Evolutionary conservation across 2,329 filamentous ascomycete species (phyloP).

Genomic region (Aspergillus sp.): DNA sequence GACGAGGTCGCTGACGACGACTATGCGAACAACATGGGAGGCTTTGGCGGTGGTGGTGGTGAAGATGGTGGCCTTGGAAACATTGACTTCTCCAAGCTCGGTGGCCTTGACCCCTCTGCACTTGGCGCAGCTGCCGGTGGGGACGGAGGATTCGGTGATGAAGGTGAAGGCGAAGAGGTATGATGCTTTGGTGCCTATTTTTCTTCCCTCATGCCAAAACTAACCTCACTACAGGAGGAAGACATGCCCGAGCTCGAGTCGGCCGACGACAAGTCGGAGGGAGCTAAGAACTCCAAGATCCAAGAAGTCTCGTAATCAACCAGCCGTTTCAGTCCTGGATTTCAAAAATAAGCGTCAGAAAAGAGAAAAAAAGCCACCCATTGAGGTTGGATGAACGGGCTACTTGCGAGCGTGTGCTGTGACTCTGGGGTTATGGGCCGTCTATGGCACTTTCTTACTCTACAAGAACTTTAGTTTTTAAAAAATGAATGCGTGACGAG

Average conservation of each 20-base stretch:
- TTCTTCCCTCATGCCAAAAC: not conserved
- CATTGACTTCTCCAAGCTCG: conserved; percentile 91
- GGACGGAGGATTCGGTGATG: conserved; percentile 30
- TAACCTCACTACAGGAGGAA: conserved; percentile 47
- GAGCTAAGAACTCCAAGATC: conserved; percentile 29
- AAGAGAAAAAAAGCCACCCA: conserved; percentile 9
- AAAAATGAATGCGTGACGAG: not conserved
- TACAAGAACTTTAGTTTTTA: not conserved
- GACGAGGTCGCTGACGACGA: conserved; percentile 81
- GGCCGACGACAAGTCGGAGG: conserved; percentile 36
- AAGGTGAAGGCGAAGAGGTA: conserved; percentile 32
- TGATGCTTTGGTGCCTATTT: conserved; percentile 43
- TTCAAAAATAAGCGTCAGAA: conserved; percentile 5
- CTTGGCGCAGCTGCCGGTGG: conserved; percentile 19
- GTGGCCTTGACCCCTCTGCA: conserved; percentile 43
- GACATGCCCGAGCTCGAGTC: conserved; percentile 70
- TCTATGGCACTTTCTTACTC: no score
- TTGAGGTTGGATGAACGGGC: conserved; percentile 8
- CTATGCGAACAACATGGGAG: conserved; percentile 46
- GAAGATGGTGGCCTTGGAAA: conserved; percentile 66
- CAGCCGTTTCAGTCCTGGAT: conserved; percentile 10
- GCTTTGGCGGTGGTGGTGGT: conserved; percentile 33
- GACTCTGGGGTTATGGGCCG: not conserved
- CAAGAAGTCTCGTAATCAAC: conserved; percentile 27
- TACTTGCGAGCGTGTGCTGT: conserved; percentile 1